phyloP scores from a whole-genome alignment of 805 yeast genomes.

The Ogataea trehalophila region DNA sequence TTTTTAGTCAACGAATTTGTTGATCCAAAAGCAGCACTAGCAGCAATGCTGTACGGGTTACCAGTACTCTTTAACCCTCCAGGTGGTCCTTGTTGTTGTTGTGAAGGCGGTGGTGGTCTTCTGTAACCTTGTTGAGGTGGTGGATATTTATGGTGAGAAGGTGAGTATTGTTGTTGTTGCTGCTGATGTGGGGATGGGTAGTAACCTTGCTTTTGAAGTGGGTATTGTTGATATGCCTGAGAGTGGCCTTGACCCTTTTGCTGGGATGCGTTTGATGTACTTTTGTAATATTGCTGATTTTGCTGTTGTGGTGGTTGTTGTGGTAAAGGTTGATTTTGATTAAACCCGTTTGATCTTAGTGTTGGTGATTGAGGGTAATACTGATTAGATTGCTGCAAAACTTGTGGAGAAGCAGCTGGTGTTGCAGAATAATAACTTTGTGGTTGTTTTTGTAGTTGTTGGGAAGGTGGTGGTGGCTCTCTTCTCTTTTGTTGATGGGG shows the following conservation, averaged over 20 bases:
- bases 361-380: slow-evolving; percentile 4
- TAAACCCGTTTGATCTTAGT: neutral
- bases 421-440: neutral
- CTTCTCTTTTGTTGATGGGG: neutral
- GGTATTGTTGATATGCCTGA: slow-evolving; percentile 10
- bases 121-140: slow-evolving; percentile 4
- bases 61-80: slow-evolving; percentile 4
- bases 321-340: slow-evolving; percentile 4
- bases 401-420: slow-evolving; percentile 1
- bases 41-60: slow-evolving; percentile 15
- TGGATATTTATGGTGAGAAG: slow-evolving; percentile 8
- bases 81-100: slow-evolving; percentile 4
- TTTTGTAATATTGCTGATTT: slow-evolving; percentile 5
- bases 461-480: slow-evolving; percentile 1
- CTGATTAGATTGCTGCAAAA: slow-evolving; percentile 4
- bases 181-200: slow-evolving; percentile 1
- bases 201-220: slow-evolving; percentile 1
- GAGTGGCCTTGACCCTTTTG: slow-evolving; percentile 7
- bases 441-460: slow-evolving; percentile 2
- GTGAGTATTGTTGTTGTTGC: slow-evolving; percentile 1
- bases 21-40: slow-evolving; percentile 17
- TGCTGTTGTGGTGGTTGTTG: slow-evolving; percentile 14
- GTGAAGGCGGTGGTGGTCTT: slow-evolving; percentile 13
- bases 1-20: neutral
- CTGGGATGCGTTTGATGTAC: slow-evolving; percentile 7